Evolutionary conservation across 192 early-diverging fungal genomes (phyloP), one percentile per base, ranked within the genome.

Genomic region (Backusella liffmaniae): DNA sequence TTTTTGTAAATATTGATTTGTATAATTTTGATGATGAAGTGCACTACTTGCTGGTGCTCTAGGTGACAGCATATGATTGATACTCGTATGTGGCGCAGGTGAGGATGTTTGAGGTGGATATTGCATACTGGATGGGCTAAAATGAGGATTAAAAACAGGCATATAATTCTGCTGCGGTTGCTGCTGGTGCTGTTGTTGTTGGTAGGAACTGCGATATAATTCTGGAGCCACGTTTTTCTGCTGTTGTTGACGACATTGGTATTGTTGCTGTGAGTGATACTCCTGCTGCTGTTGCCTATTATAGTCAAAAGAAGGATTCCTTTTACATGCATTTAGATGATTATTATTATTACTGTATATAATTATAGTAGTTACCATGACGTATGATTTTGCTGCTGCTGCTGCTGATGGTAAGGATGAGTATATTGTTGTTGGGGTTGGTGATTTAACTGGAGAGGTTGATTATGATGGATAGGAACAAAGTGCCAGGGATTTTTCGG

Each of bases 31-130:
- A 26, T 73, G 36, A 35, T 74, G 35, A 36, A 65, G 73, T 32
- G 26, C 65, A 67, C 41, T 66, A 18, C 65, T 66, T 10, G 62
- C 65, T 49, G 56, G 73, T 26, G 65, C 30, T 29, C 77, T 66
- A 0, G 77, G 77, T 23, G 77, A 78, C 7, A 78, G 16, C 77
- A 78, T 78, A 32, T 78, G 77, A 7, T 73, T 72, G 5, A 78
- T 66, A 21, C 67, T 68, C 26, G 56, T 69, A 46, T 78, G 77
- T 21, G 56, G 56, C 1, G 56, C 23, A 8, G 26, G 23, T 29
- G 56, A 62, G n/a, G 56, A 62, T 13, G 26, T 29, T 13, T 3
- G 56, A 0, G 56, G 56, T 29, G 56, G 23, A 62, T 62, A 62
- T 62, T 62, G 56, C 3, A 29, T 23, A 62, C 4, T 62, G 3